Evolutionary conservation across 2,329 filamentous ascomycete genomes (phyloP), one percentile per base, ranked within the genome.

Genomic region (Xylariaceae sp.): DNA sequence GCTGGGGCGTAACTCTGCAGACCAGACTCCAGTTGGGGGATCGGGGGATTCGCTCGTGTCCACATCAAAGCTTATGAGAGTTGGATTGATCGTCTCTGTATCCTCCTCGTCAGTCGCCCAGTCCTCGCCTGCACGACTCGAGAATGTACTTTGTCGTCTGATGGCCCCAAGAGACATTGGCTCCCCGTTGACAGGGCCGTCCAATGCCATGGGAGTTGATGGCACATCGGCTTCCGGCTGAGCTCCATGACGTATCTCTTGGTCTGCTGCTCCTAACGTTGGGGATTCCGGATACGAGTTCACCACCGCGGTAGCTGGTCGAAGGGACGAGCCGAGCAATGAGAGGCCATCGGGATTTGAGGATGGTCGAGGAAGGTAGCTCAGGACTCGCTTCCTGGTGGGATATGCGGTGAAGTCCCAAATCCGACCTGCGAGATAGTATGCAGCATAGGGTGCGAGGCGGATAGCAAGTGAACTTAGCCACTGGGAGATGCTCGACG

Each of bases 11-110:
- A 81, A 57, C 52, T 81, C 78, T 11, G 78, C 77, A 3, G 74
- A 77, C 78, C 78, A 81, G 2, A 76, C 56, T 12, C 74, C 76
- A 2, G 71, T 63, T 1, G 72, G 71, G 3, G 68, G 66, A 36
- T 77, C 73, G 3, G 65, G 68, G 1, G 73, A 64, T 35, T 79
- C 76, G 3, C 69, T 73, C 0, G 76, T 72, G 47, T 81, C 78
- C 19, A 81, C 76, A 42, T 81, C 78, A 42, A 81, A 80, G 48
- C 74, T 79, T 38, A 81, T 79, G 4, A 81, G 61, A 0, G 76
- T 79, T 2, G 76, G 71, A 41, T 71, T 76, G 18, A 79, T 63
- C 36, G 72, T 67, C 36, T 78, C 76, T 12, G 72, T 64, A 13
- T 76, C 76, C 37, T 79, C 76, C 39, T 80, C 77, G 35, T 80